Base-by-base conservation (phyloP, 208 protist species). In the Leishmania major region DNA sequence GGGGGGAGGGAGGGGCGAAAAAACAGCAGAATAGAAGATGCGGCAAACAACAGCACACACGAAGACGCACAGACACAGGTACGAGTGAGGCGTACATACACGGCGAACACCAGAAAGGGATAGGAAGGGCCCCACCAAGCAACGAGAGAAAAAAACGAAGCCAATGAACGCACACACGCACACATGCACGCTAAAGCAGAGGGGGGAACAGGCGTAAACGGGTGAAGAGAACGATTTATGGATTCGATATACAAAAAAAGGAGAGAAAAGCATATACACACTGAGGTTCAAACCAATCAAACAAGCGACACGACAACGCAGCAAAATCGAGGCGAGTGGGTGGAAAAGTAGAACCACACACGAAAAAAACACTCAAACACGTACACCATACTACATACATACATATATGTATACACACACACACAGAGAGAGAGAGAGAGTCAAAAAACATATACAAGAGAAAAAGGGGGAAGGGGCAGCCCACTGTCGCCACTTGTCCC, bases 101-200 rank as follows among this genome's bases (percentile, higher is more conserved):
- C 43, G 51, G 67, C 47, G 55, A 64, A 77, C 2, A n/a, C 59
- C 40, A 70, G 55, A n/a, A 73, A 60, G 45, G 70, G 67, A 45
- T 35, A 37, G 31, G 25, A 82, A 43, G 70, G 60, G 51, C 5
- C 19, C 71, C n/a, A 64, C 19, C 17, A 47, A 40, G 43, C 3
- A 40, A 69, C 4, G 31, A 22, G 7, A 64, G 4, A 64, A 8
- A 55, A 47, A 71, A 45, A 37, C 35, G 25, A 43, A 67, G 77
- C 35, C 19, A 19, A 78, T 57, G 45, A 49, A 66, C 25, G 71
- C 43, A 66, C 45, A 47, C 43, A 47, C 25, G 70, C 40, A n/a
- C 11, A 59, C 72, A 60, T n/a, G 28, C n/a, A 31, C 13, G 62
- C 31, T 69, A 35, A 69, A 69, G 43, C 15, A 15, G 51, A 13